phyloP scores from a whole-genome alignment of 768 basidiomycete species.

The Botryobasidium botryosum region DNA sequence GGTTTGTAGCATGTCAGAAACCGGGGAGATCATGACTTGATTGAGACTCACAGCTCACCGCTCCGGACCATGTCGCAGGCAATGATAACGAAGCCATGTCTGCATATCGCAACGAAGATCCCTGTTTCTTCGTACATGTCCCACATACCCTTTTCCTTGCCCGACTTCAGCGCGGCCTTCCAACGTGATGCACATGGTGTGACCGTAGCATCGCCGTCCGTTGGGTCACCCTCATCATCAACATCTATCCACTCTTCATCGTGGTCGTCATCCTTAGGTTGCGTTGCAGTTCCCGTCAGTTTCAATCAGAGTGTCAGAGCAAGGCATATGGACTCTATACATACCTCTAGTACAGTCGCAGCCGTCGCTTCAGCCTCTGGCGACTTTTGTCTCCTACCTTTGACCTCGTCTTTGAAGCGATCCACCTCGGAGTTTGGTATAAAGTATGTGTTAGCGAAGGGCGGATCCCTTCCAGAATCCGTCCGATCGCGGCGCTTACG shows the following conservation, averaged over 20 bases:
- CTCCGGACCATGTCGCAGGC: slow-evolving; percentile 8
- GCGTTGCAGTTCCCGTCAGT: no score
- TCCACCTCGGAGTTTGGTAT: background rate
- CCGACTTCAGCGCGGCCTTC: slow-evolving; percentile 16
- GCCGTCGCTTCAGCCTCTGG: background rate
- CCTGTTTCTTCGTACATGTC: slow-evolving; percentile 6
- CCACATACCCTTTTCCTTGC: slow-evolving; percentile 1
- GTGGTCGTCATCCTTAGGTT: background rate
- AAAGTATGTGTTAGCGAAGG: background rate
- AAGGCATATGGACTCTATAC: no score
- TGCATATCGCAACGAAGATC: slow-evolving; percentile 5
- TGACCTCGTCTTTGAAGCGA: background rate
- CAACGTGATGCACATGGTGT: slow-evolving; percentile 11
- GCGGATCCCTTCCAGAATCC: background rate
- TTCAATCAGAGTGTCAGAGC: no score
- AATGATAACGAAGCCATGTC: slow-evolving; percentile 6
- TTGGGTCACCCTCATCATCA: background rate
- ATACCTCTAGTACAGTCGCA: no score
- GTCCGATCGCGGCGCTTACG: background rate
- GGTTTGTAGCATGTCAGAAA: background rate
- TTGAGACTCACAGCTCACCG: slow-evolving; percentile 8
- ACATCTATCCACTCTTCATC: background rate
- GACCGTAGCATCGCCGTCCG: background rate
- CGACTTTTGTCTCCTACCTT: background rate
- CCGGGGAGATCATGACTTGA: background rate